Evolutionary conservation across 257 asterid species (phyloP).

Genomic region (Solanum tarijense): DNA sequence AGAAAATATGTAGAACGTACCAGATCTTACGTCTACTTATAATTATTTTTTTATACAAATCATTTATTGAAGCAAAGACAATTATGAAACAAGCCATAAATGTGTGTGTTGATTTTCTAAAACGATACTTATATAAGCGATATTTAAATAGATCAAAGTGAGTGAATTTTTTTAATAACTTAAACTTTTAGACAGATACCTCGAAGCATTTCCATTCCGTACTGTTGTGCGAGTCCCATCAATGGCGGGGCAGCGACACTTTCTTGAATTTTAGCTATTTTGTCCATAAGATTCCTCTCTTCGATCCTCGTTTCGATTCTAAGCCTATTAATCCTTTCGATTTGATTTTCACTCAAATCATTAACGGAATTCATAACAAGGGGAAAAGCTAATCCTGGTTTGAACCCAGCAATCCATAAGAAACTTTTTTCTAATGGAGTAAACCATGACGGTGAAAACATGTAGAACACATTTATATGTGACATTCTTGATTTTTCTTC

Average conservation of each 20-base stretch:
- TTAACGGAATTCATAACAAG: conserved; percentile 5
- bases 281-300: conserved; percentile 23
- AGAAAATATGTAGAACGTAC: too few relatives aligned
- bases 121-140: too few relatives aligned
- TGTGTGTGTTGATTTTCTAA: too few relatives aligned
- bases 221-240: conserved; percentile 2
- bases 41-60: too few relatives aligned
- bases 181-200: neutral
- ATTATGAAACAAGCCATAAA: too few relatives aligned
- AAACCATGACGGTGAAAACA: conserved; percentile 47
- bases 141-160: too few relatives aligned
- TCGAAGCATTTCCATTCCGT: neutral
- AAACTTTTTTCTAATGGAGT: conserved; percentile 32
- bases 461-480: conserved; percentile 16
- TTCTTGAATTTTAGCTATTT: conserved; percentile 49
- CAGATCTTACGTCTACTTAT: too few relatives aligned
- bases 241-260: conserved; percentile 43
- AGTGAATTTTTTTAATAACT: too few relatives aligned
- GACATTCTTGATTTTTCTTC: conserved; percentile 34
- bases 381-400: conserved; percentile 29
- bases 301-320: conserved; percentile 11
- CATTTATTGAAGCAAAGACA: neutral
- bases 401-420: conserved; percentile 46
- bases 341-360: conserved; percentile 22
- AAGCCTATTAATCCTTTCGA: conserved; percentile 4